Base-by-base conservation (phyloP, 495 filamentous ascomycete genomes). In the Penicillium waksmanii region DNA sequence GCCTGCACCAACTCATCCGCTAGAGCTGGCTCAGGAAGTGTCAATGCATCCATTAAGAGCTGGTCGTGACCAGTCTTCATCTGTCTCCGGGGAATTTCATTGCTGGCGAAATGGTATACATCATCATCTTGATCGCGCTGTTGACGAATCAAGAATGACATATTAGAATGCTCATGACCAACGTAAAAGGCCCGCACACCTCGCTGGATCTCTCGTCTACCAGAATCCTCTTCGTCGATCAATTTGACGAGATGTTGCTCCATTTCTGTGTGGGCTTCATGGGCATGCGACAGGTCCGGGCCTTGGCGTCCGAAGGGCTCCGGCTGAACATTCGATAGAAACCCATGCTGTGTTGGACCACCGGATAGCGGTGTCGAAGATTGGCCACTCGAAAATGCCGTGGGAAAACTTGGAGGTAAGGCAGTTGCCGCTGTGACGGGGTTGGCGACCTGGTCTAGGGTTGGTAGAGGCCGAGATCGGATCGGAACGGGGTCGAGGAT, bases 71-170 rank as follows among this genome's bases (percentile, higher is more conserved):
- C 78, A 5, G 74, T 78, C 47, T 73, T 70, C 57, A 78, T 62
- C 53, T 78, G 76, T 38, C 77, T 69, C 31, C 78, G 70, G 13
- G 78, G 76, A 21, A 80, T 79, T 50, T 79, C 78, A 55, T 80
- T 78, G 51, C 75, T 78, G 11, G 78, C 75, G 52, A 80, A 78
- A 60, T 80, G 78, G 47, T 78, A 78, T 33, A 79, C 77, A 61
- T 77, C 71, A 48, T 79, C 76, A 57, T 77, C 78, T 48, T 71
- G 72, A 23, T 78, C 71, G 34, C 78, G 75, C 55, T 79, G 75
- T 58, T 80, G 79, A 53, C 77, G 75, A 44, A 82, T 78, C 58
- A 82, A 63, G 50, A 79, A 80, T n/a, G 78, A 80, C 73, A 82
- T 77, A 50, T 82, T 82, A 4, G 80, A 82, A 34, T 75, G 73